Evolutionary conservation across 2,329 filamentous ascomycete genomes (phyloP).

Genomic region (Arthrobotrys sinensis): DNA sequence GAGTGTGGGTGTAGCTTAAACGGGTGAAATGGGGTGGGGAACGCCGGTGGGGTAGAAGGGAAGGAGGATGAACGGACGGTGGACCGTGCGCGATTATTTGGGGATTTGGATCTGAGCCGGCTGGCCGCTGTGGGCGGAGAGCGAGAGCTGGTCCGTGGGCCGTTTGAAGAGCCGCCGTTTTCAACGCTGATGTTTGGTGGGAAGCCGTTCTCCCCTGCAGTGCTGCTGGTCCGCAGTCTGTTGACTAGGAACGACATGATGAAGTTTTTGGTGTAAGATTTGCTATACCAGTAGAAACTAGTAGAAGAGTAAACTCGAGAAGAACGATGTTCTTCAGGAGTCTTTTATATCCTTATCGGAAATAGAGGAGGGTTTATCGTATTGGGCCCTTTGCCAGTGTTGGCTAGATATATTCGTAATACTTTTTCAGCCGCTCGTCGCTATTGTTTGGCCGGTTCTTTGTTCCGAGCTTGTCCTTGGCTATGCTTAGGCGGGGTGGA

Average conservation of each 20-base stretch:
- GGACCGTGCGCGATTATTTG: conserved; percentile 41
- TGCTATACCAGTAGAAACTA: background rate
- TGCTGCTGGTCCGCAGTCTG: conserved; percentile 40
- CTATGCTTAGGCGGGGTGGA: conserved; percentile 4
- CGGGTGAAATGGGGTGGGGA: conserved; percentile 60
- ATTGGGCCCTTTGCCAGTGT: conserved; percentile 9
- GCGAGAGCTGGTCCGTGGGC: conserved; percentile 32
- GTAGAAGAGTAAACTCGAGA: background rate
- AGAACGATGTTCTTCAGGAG: conserved; percentile 12
- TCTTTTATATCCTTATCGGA: conserved; percentile 37
- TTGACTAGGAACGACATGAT: conserved; percentile 54
- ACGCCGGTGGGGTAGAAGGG: conserved; percentile 44
- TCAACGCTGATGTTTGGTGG: conserved; percentile 40
- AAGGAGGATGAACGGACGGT: conserved; percentile 48
- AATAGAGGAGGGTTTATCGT: conserved; percentile 16
- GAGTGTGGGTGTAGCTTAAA: conserved; percentile 58
- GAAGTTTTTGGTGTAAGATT: conserved; percentile 6
- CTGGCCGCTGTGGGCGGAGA: conserved; percentile 42
- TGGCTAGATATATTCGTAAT: conserved; percentile 58
- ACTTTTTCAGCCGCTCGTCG: conserved; percentile 55
- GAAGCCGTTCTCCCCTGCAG: conserved; percentile 16
- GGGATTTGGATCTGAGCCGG: conserved; percentile 52
- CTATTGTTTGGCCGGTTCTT: conserved; percentile 10
- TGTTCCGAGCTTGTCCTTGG: conserved; percentile 37
- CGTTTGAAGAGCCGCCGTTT: conserved; percentile 12